Conservation (phyloP, 2,329 filamentous ascomycete species). For the Cladosporium sp. region DNA sequence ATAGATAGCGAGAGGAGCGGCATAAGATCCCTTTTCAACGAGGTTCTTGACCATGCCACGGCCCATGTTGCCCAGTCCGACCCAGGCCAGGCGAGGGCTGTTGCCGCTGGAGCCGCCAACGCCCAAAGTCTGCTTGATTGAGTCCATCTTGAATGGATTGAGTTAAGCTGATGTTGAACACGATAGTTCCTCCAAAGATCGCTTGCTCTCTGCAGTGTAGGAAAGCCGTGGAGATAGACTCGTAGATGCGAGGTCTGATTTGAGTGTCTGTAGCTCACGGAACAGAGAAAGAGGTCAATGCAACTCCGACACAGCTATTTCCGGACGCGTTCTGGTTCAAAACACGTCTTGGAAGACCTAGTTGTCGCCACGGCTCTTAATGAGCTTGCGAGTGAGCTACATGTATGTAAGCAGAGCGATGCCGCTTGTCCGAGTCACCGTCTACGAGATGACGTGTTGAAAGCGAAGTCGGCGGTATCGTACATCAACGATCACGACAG, state of each 20-base stretch:
- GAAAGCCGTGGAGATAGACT: too few relatives aligned
- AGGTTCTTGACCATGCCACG: slow-evolving; percentile 77
- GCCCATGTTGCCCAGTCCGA: slow-evolving; percentile 89
- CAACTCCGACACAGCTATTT: too few relatives aligned
- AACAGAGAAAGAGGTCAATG: too few relatives aligned
- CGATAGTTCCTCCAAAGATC: too few relatives aligned
- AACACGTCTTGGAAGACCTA: too few relatives aligned
- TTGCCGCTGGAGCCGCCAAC: not conserved
- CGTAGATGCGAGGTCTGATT: too few relatives aligned
- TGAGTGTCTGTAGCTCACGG: too few relatives aligned
- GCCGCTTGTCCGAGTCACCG: not conserved
- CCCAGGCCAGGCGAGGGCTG: slow-evolving; percentile 55
- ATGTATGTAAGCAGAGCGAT: not conserved
- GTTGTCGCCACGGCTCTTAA: too few relatives aligned
- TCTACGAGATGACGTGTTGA: not conserved
- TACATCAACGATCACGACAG: too few relatives aligned
- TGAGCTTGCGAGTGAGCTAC: not conserved
- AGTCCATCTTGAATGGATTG: not conserved
- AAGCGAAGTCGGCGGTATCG: slow-evolving; percentile 2
- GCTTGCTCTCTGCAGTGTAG: too few relatives aligned
- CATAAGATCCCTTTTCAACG: slow-evolving; percentile 66
- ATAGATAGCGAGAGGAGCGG: slow-evolving; percentile 67
- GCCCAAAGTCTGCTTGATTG: slow-evolving; percentile 6
- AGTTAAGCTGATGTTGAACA: too few relatives aligned
- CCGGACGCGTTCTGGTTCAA: too few relatives aligned